These are phyloP conservation scores for Globisporangium iwayamae DNA, from an alignment of 352 stramenopile genomes.

Conservation along the genomic window DNA sequence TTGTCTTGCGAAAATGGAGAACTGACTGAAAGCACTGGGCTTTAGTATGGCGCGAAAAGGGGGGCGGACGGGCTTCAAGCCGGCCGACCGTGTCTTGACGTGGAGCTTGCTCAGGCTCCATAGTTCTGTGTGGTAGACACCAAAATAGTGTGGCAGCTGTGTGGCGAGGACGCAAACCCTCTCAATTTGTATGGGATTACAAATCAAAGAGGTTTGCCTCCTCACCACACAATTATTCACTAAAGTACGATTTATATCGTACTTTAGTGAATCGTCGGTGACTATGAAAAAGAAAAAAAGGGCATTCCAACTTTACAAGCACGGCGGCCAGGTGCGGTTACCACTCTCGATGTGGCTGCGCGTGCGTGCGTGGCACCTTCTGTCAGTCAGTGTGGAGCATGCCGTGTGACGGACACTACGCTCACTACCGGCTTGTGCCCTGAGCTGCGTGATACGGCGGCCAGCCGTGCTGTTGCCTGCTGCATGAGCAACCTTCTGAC, in stretches of 20 bases:
- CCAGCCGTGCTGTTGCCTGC: background rate
- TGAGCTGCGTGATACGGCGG: background rate
- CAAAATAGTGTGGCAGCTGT: too few species aligned
- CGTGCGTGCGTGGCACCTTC: background rate
- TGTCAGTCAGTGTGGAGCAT: background rate
- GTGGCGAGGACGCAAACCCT: too few species aligned
- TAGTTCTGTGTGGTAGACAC: too few species aligned
- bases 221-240: too few species aligned
- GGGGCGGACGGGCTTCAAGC: background rate
- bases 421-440: too few species aligned
- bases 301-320: too few species aligned
- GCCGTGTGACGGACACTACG: background rate
- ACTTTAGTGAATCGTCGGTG: too few species aligned
- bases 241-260: too few species aligned
- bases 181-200: too few species aligned
- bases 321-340: background rate
- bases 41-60: background rate
- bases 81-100: background rate
- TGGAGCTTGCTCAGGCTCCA: background rate
- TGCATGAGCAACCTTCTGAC: background rate
- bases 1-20: slow-evolving; percentile 3
- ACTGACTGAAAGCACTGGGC: background rate
- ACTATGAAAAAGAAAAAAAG: too few species aligned
- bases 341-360: background rate
- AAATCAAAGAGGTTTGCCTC: too few species aligned